Conservation (phyloP, 78 protist species). For the Emiliania huxleyi region DNA sequence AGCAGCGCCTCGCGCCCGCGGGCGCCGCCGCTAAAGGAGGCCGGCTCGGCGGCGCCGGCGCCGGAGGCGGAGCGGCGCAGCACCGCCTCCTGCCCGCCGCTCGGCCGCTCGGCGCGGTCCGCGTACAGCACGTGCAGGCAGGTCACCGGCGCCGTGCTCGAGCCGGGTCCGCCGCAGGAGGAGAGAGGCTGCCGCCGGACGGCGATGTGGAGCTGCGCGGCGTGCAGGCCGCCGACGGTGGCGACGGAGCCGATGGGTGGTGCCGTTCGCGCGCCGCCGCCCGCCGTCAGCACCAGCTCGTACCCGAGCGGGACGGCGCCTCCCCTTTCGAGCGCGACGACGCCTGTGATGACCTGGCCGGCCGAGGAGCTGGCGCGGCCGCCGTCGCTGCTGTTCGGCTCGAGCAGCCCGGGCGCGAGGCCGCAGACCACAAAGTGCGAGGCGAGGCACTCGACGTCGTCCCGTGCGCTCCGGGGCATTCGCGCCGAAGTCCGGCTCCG, state of each 20-base stretch:
- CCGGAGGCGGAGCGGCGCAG: not conserved
- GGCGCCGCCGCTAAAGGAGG: not conserved
- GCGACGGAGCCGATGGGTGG: not conserved
- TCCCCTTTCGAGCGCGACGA: not conserved
- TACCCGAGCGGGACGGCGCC: not conserved
- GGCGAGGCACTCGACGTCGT: constrained; percentile 8
- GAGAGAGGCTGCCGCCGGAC: not conserved
- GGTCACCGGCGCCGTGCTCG: not conserved
- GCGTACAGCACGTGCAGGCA: not conserved
- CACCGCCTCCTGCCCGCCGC: not conserved
- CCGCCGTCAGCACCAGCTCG: not conserved
- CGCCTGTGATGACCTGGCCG: not conserved
- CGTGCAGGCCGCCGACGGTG: not conserved
- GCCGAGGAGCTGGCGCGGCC: too few relatives aligned
- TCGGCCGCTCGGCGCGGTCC: not conserved
- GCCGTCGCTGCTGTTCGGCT: not conserved
- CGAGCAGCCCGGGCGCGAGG: not conserved
- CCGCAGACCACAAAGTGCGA: not conserved
- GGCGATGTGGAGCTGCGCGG: not conserved
- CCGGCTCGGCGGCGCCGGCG: not conserved
- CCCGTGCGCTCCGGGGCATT: too few relatives aligned
- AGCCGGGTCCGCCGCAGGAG: not conserved
- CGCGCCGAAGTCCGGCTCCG: too few relatives aligned
- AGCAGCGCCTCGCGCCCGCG: not conserved
- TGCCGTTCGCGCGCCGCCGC: not conserved